Base-by-base conservation (phyloP, 129 eudicot species). In the Apium graveolens region DNA sequence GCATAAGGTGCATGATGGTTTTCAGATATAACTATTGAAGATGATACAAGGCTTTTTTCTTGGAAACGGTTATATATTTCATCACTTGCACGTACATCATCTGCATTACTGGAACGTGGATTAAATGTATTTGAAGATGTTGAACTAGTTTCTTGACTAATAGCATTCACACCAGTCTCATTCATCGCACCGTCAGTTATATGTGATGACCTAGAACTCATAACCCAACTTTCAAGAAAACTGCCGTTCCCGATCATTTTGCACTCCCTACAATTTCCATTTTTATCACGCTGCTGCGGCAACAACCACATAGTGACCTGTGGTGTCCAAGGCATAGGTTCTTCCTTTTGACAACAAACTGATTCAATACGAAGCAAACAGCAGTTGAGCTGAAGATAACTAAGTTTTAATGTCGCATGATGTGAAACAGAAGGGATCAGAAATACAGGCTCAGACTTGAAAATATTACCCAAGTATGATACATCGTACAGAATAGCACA, bases 1-100 rank as follows among this genome's bases (percentile, higher is more conserved):
- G 95, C 99, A 69, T 87, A 89, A 27, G 99, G 97, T 11, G 83
- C 82, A 29, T 79, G 82, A 80, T 81, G 80, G 49, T 85, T 83
- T 81, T 90, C 95, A 29, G 97, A 96, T 55, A 96, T 85, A 79
- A 96, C 93, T 97, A 96, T 96, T 9, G 99, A 90, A 74, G 97
- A 92, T 80, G 97, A 87, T 55, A 96, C 97, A 41, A 83, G 80
- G 72, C 70, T 81, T 73, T 77, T 87, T 41, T n/a, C 73, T 75
- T 73, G 80, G 65, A 66, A 65, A 74, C 53, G 70, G 31, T 79
- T 76, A 76, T 53, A 73, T 41, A 38, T 78, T 29, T 57, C 69
- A 76, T 81, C 84, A 71, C 62, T 77, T 76, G 78, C 17, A 75
- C 10, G 49, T 74, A 39, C 78, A 32, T 11, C 78, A 43, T 41